Base-by-base conservation (phyloP, 2,329 filamentous ascomycete genomes). In the Aquanectria penicillioides region DNA sequence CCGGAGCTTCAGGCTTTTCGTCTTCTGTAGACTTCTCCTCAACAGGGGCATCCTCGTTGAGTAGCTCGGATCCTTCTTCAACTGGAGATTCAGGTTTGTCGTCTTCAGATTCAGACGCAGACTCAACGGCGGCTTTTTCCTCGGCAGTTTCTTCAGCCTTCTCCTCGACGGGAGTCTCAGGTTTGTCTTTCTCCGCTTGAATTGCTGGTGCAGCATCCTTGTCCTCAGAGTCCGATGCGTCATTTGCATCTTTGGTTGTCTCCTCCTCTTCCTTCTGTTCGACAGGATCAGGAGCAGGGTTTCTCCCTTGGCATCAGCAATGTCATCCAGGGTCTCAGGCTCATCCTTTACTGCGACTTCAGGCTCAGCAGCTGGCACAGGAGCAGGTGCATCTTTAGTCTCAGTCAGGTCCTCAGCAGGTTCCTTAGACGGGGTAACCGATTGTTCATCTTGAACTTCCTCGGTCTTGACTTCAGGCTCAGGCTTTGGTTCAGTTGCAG, bases 261-360 rank as follows among this genome's bases (percentile, higher is more conserved):
- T 48, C 57, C 18, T 34, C 57, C n/a, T 49, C 54, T 17, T 8
- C 6, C 18, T 63, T 33, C 11, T 48, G 31, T 26, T 15, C 22
- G 2, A 38, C 12, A 34, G 28, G n/a, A 5, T 63, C 66, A 18
- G 57, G 22, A n/a, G 40, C 7, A 25, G 22, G 18, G 22, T 5
- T 13, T 65, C 57, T 17, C 58, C 49, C 38, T 63, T 52, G 4
- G 34, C 38, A 31, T 53, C 37, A 25, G 25, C 38, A 22, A 33
- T 31, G n/a, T 44, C 43, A 9, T 28, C 31, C 10, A 59, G 49
- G 13, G 33, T 20, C 10, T 18, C 20, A 28, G 23, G 2, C 3
- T 63, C 63, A 11, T 52, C 55, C 31, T 61, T 55, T 2, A 26
- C 43, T 28, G 28, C 44, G 22, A 48, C 25, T 15, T 50, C 43